Evolutionary conservation across 2,329 filamentous ascomycete species (phyloP).

Genomic region (Fusarium sp.): DNA sequence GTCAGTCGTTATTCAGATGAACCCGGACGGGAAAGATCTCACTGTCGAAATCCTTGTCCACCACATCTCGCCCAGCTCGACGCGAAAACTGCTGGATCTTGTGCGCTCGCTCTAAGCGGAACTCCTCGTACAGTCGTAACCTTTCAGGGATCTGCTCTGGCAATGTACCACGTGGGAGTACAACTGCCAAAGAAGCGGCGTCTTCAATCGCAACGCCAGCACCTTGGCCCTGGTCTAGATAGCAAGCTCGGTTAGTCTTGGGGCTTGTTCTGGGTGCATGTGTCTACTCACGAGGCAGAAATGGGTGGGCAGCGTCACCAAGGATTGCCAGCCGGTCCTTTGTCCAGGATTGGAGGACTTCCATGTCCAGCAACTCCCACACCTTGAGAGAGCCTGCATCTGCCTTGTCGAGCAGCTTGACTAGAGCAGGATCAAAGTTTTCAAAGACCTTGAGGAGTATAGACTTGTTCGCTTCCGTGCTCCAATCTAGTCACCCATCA

Average conservation of each 20-base stretch:
- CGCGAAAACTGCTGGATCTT: conserved; percentile 72
- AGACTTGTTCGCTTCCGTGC: conserved; percentile 57
- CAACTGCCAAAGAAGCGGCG: conserved; percentile 69
- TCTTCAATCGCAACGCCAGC: conserved; percentile 81
- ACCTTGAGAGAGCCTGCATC: conserved; percentile 65
- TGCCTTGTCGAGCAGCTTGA: conserved; percentile 60
- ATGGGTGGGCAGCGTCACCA: conserved; percentile 79
- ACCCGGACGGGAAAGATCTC: not conserved
- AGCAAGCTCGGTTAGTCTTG: conserved; percentile 1
- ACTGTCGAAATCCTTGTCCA: conserved; percentile 30
- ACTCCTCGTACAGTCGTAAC: conserved; percentile 72
- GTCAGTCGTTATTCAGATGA: not conserved
- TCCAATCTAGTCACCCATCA: conserved; percentile 22
- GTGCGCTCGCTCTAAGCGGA: conserved; percentile 71
- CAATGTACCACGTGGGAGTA: conserved; percentile 65
- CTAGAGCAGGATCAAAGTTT: conserved; percentile 60
- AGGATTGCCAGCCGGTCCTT: conserved; percentile 70
- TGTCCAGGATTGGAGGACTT: conserved; percentile 69
- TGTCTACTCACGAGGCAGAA: conserved; percentile 62
- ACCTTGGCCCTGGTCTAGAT: conserved; percentile 40
- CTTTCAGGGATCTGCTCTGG: conserved; percentile 67
- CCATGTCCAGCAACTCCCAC: conserved; percentile 76
- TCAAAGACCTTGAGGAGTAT: conserved; percentile 57
- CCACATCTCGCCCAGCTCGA: conserved; percentile 57
- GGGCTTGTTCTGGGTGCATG: not conserved